A percentile compares a stretch with the other conserved stretches of the same genome.
Conservation (phyloP, 345 rosid species). For the Cardiospermum halicacabum region DNA sequence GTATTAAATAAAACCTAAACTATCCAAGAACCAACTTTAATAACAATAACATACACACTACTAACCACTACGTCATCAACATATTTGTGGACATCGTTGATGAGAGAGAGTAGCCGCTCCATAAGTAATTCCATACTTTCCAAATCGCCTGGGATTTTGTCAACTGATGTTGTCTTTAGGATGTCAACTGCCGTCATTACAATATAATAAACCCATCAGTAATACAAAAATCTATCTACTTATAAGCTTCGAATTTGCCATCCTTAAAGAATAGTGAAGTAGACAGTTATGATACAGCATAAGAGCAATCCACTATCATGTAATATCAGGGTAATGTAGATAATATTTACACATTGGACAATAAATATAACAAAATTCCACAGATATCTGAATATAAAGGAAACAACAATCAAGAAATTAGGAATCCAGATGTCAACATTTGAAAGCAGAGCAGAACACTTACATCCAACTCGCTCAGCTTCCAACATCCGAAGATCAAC, state of each 20-base stretch:
- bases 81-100: conserved; percentile 68
- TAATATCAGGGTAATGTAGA: neutral
- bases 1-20: conserved; percentile 7
- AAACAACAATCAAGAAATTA: neutral
- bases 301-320: too few relatives aligned
- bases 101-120: conserved; percentile 61
- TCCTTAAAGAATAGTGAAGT: neutral
- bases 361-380: neutral
- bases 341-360: neutral
- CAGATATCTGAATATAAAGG: neutral
- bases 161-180: conserved; percentile 60
- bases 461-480: conserved; percentile 96
- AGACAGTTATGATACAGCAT: neutral
- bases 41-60: neutral
- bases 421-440: neutral
- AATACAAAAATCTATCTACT: neutral
- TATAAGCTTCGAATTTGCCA: neutral
- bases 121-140: conserved; percentile 96
- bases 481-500: conserved; percentile 92
- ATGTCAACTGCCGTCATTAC: conserved; percentile 47
- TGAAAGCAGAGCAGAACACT: conserved; percentile 21
- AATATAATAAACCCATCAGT: neutral
- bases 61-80: conserved; percentile 89
- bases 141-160: conserved; percentile 89
- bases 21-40: neutral